phyloP scores from a whole-genome alignment of 345 rosid species.

The Moringa oleifera region DNA sequence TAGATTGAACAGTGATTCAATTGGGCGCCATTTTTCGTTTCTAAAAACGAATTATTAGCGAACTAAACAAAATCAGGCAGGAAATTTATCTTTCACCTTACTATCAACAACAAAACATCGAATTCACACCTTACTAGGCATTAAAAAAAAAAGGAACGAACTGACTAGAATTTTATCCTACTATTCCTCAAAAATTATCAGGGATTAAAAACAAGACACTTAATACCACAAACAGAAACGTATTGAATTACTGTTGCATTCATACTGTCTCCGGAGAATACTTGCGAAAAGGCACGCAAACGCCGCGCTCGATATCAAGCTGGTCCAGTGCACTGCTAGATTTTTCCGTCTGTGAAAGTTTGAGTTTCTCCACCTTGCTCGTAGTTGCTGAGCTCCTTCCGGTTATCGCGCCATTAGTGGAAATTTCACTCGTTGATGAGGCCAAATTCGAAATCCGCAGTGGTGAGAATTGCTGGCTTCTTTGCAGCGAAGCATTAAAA shows the following conservation, averaged over 20 bases:
- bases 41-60: background rate
- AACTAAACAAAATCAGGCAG: background rate
- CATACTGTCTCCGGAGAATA: conserved; percentile 90
- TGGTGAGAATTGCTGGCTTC: conserved; percentile 13
- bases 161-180: background rate
- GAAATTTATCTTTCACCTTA: no score
- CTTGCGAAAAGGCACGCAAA: conserved; percentile 95
- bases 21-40: background rate
- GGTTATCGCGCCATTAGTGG: conserved; percentile 1
- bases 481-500: conserved; percentile 2
- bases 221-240: background rate
- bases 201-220: background rate
- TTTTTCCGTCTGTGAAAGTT: conserved; percentile 15
- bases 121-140: background rate
- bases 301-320: conserved; percentile 96
- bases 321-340: conserved; percentile 75
- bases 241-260: conserved; percentile 14
- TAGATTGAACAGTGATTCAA: background rate
- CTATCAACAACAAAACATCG: background rate
- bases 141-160: background rate
- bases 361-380: conserved; percentile 11
- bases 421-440: conserved; percentile 16
- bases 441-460: conserved; percentile 13
- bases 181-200: background rate
- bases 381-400: conserved; percentile 16